Evolutionary conservation across 78 protist species (phyloP).

Genomic region (slime mould (Dictyostelium discoideum)): DNA sequence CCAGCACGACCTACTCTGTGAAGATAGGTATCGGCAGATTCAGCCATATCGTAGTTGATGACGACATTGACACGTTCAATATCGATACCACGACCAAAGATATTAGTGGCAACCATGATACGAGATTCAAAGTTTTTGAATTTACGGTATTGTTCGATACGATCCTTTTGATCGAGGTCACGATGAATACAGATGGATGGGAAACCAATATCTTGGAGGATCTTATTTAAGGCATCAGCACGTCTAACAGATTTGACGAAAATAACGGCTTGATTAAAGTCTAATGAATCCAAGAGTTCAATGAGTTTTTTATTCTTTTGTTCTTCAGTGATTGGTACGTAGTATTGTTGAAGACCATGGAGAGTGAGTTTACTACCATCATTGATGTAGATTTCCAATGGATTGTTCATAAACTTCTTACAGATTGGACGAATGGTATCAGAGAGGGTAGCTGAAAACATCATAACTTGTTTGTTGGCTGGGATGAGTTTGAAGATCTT

Average conservation of each 20-base stretch:
- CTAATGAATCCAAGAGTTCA: slow-evolving; percentile 97
- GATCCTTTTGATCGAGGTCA: slow-evolving; percentile 89
- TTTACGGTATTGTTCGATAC: slow-evolving; percentile 85
- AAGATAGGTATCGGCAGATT: slow-evolving; percentile 94
- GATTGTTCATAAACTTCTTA: slow-evolving; percentile 96
- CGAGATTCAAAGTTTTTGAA: slow-evolving; percentile 98
- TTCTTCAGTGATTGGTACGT: slow-evolving; percentile 91
- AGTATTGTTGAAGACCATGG: slow-evolving; percentile 99
- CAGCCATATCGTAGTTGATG: slow-evolving; percentile 99
- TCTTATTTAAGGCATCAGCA: slow-evolving; percentile 86
- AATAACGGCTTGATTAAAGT: slow-evolving; percentile 99
- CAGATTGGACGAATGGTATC: slow-evolving; percentile 89
- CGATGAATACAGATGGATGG: slow-evolving; percentile 96
- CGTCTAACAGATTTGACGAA: slow-evolving; percentile 93
- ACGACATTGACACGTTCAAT: slow-evolving; percentile 98
- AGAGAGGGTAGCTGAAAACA: slow-evolving; percentile 99
- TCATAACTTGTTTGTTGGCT: slow-evolving; percentile 98
- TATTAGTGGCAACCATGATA: slow-evolving; percentile 98
- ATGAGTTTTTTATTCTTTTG: slow-evolving; percentile 96
- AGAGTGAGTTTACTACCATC: slow-evolving; percentile 96
- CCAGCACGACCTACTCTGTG: slow-evolving; percentile 99
- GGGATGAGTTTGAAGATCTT: slow-evolving; percentile 95
- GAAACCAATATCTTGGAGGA: slow-evolving; percentile 93
- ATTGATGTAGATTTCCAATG: slow-evolving; percentile 95
- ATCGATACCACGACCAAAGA: slow-evolving; percentile 99